Percentiles rank a stretch among this genome's conserved stretches.
phyloP scores from a whole-genome alignment of 2,329 filamentous ascomycete species.

The Diaporthe destruens region DNA sequence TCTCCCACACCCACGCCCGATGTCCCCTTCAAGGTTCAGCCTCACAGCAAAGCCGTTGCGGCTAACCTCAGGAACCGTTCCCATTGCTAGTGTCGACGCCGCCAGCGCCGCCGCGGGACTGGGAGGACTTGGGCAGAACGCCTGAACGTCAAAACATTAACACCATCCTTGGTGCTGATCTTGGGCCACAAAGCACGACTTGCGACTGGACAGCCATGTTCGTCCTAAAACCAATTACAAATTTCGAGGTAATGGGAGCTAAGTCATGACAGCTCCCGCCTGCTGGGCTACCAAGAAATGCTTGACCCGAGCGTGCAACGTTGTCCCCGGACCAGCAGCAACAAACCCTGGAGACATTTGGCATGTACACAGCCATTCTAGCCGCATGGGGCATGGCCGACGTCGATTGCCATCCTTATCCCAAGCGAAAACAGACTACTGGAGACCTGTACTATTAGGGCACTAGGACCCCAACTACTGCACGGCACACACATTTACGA shows the following conservation, averaged over 20 bases:
- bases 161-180: slow-evolving; percentile 20
- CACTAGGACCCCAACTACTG: slow-evolving; percentile 19
- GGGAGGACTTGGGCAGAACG: slow-evolving; percentile 1
- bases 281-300: slow-evolving; percentile 25
- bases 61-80: slow-evolving; percentile 24
- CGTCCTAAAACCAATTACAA: slow-evolving; percentile 28
- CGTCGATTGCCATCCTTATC: slow-evolving; percentile 14
- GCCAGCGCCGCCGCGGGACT: slow-evolving; percentile 5
- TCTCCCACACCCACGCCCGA: not conserved
- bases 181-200: slow-evolving; percentile 17
- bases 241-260: slow-evolving; percentile 31
- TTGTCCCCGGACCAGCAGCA: slow-evolving; percentile 26
- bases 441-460: slow-evolving; percentile 15
- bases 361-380: slow-evolving; percentile 17
- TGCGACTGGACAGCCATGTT: slow-evolving; percentile 32
- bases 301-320: slow-evolving; percentile 32
- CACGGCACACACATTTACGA: slow-evolving; percentile 21
- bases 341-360: slow-evolving; percentile 3
- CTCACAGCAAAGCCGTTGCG: slow-evolving; percentile 32
- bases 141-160: not conserved
- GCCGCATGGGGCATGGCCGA: slow-evolving; percentile 21
- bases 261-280: slow-evolving; percentile 31
- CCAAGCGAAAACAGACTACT: slow-evolving; percentile 19
- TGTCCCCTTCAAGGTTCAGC: slow-evolving; percentile 32
- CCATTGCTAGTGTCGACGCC: not conserved